These are phyloP conservation scores for Dactylella cylindrospora DNA, from an alignment of 2,329 filamentous ascomycete genomes.

Conservation along the genomic window DNA sequence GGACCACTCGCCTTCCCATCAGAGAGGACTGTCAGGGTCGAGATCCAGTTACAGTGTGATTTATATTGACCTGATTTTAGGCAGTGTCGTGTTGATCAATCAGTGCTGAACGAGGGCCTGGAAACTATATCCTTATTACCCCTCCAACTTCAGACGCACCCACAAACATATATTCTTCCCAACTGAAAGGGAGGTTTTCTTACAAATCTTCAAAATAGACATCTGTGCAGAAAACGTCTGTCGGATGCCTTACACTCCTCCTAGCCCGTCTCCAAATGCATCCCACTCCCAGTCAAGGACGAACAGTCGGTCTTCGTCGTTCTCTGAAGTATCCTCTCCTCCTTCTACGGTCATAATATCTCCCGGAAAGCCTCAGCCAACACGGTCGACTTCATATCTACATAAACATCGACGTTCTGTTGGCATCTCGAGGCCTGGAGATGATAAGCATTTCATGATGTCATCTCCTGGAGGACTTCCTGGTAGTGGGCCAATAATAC, in stretches of 20 bases:
- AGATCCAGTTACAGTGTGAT: no score
- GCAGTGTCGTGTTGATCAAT: no score
- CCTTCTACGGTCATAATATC: constrained; percentile 45
- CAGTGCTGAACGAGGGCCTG: no score
- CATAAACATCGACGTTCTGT: constrained; percentile 64
- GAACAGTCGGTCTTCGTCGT: constrained; percentile 55
- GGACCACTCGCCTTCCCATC: no score
- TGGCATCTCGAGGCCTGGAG: constrained; percentile 18
- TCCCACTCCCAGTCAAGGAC: constrained; percentile 43
- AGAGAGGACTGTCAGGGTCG: no score
- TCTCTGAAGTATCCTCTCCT: constrained; percentile 47
- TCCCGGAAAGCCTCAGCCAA: constrained; percentile 53
- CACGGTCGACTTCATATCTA: constrained; percentile 67
- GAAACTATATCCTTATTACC: no score
- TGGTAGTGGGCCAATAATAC: constrained; percentile 49
- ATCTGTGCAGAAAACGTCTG: constrained; percentile 24
- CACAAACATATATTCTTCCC: no score
- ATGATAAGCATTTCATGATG: constrained; percentile 50
- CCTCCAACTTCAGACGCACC: no score
- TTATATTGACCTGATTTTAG: no score
- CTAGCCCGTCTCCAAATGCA: constrained; percentile 53
- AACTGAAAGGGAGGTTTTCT: no score
- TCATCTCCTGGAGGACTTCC: constrained; percentile 46
- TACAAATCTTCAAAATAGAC: no score
- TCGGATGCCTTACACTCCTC: constrained; percentile 83